Evolutionary conservation across 345 rosid genomes (phyloP).

Genomic region (Eutrema heterophyllum): DNA sequence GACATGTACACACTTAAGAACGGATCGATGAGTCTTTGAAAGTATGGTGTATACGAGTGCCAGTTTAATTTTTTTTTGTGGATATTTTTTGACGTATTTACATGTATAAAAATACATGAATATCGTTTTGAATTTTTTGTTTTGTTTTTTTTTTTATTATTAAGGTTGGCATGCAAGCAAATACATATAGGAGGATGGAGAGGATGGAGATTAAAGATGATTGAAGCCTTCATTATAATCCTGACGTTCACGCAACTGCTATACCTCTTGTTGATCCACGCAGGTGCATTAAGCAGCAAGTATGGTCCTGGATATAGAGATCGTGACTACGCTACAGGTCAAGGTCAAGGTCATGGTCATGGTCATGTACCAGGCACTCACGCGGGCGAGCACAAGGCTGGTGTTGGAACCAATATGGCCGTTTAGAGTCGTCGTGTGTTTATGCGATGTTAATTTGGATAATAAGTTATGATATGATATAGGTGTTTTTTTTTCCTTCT

Average conservation of each 20-base stretch:
- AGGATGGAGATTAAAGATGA: constrained; percentile 68
- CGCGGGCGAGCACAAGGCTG: constrained; percentile 31
- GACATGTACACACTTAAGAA: too few relatives aligned
- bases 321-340: constrained; percentile 39
- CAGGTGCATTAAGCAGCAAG: constrained; percentile 61
- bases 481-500: not conserved
- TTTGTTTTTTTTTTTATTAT: not conserved
- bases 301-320: constrained; percentile 85
- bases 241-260: constrained; percentile 62
- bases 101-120: not conserved
- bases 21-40: too few relatives aligned
- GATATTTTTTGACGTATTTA: not conserved
- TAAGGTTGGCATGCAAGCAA: constrained; percentile 84
- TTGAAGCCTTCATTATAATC: constrained; percentile 77
- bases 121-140: too few relatives aligned
- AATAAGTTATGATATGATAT: not conserved
- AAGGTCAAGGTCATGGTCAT: constrained; percentile 24
- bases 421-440: not conserved
- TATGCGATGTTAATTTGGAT: not conserved
- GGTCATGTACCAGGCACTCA: constrained; percentile 24
- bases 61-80: not conserved
- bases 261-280: constrained; percentile 66
- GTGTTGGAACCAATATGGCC: constrained; percentile 28
- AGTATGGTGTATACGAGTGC: not conserved
- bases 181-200: constrained; percentile 78